Conservation (phyloP, 345 rosid genomes). For the Salix viminalis region DNA sequence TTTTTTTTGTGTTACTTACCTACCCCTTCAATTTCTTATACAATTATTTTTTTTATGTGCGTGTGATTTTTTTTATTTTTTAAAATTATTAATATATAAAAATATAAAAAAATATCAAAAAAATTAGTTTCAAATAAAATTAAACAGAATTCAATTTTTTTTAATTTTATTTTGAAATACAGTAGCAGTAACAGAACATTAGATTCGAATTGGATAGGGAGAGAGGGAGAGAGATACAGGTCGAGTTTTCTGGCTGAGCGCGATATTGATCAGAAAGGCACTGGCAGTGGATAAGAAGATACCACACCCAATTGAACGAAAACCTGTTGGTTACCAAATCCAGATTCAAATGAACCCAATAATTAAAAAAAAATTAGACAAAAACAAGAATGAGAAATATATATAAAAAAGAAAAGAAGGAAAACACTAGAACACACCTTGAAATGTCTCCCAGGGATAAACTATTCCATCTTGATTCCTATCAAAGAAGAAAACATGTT, state of each 20-base stretch:
- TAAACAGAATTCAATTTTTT: too few relatives aligned
- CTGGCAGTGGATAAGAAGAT: slow-evolving; percentile 26
- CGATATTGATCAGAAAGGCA: slow-evolving; percentile 41
- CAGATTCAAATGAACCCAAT: background rate
- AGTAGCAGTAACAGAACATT: too few relatives aligned
- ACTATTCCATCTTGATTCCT: slow-evolving; percentile 67
- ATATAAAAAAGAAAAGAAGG: too few relatives aligned
- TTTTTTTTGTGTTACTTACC: background rate
- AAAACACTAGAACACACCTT: slow-evolving; percentile 30
- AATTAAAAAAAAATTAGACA: background rate
- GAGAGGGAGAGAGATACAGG: slow-evolving; percentile 30
- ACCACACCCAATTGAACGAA: slow-evolving; percentile 58
- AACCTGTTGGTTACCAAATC: slow-evolving; percentile 26
- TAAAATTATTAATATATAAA: too few relatives aligned
- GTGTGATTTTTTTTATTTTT: too few relatives aligned
- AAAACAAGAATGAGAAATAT: background rate
- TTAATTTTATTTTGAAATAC: too few relatives aligned
- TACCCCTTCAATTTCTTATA: background rate
- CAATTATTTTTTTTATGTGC: background rate
- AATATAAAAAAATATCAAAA: too few relatives aligned
- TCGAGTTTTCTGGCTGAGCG: slow-evolving; percentile 57
- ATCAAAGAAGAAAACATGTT: slow-evolving; percentile 79
- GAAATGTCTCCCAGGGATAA: slow-evolving; percentile 74
- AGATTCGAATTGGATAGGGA: background rate
- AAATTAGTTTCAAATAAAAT: too few relatives aligned